These are phyloP conservation scores for Aspergillus puulaauensis DNA, from an alignment of 2,329 filamentous ascomycete species.

Conservation along the genomic window DNA sequence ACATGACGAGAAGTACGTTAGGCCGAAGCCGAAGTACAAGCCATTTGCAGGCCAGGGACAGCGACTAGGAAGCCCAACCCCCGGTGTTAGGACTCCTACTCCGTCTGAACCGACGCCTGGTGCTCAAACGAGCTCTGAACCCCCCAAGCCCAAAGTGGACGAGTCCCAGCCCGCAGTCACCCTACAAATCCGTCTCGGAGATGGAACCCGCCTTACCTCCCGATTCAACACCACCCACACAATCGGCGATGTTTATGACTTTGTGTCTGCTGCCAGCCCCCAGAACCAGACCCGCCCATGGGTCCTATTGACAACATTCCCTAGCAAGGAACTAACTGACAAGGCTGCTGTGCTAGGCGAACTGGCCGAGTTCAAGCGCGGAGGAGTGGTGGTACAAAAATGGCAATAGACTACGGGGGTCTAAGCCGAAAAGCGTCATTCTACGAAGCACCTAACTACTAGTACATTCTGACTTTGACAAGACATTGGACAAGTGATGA, in stretches of 20 bases:
- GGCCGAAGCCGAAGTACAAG: conserved; percentile 64
- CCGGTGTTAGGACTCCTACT: conserved; percentile 45
- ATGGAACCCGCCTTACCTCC: conserved; percentile 60
- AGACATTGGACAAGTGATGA: not conserved
- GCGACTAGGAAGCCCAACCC: conserved; percentile 63
- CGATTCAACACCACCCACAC: conserved; percentile 67
- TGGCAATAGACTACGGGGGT: conserved; percentile 34
- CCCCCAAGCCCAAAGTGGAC: conserved; percentile 52
- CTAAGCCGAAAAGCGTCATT: not conserved
- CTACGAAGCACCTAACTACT: not conserved
- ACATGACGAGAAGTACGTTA: conserved; percentile 62
- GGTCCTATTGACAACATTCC: conserved; percentile 66
- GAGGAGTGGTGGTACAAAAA: conserved; percentile 53
- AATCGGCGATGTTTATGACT: conserved; percentile 63
- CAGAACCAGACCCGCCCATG: conserved; percentile 52
- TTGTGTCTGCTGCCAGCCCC: conserved; percentile 56
- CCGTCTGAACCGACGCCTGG: conserved; percentile 30
- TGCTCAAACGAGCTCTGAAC: conserved; percentile 21
- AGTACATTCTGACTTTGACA: not conserved
- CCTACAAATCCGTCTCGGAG: conserved; percentile 63
- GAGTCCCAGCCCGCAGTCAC: conserved; percentile 58
- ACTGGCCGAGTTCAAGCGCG: conserved; percentile 50
- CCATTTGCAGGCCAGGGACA: conserved; percentile 62
- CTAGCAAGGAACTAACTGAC: conserved; percentile 61
- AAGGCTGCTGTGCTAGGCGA: conserved; percentile 48